These are phyloP conservation scores for Stachybotrys chlorohalonatus DNA, from an alignment of 2,329 filamentous ascomycete species.

Conservation along the genomic window DNA sequence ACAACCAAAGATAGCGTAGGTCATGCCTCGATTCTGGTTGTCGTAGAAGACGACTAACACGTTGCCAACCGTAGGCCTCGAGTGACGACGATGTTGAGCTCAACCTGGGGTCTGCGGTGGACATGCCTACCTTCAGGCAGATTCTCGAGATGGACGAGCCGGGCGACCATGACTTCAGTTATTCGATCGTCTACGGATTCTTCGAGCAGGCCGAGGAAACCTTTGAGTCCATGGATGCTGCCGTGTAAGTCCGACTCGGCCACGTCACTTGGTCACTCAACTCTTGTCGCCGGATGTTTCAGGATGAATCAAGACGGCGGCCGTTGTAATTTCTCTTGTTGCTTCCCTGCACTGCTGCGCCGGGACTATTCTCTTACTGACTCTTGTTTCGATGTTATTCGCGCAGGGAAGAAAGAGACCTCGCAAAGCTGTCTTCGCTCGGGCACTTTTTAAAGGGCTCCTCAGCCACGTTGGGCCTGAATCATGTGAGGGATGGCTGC, in stretches of 20 bases:
- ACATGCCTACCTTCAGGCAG: slow-evolving; percentile 75
- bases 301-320: background rate
- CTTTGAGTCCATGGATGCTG: slow-evolving; percentile 73
- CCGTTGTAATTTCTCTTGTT: background rate
- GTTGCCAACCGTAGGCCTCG: slow-evolving; percentile 23
- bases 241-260: slow-evolving; percentile 12
- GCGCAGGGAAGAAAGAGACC: slow-evolving; percentile 54
- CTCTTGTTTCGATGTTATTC: background rate
- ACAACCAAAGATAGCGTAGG: background rate
- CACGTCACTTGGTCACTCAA: background rate
- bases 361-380: background rate
- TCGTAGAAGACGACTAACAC: background rate
- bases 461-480: slow-evolving; percentile 84
- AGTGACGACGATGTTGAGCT: slow-evolving; percentile 39
- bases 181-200: slow-evolving; percentile 81
- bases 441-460: slow-evolving; percentile 98
- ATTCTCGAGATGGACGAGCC: slow-evolving; percentile 98
- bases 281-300: background rate
- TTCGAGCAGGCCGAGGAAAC: slow-evolving; percentile 85
- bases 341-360: background rate
- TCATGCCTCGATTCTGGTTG: background rate
- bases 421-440: slow-evolving; percentile 68
- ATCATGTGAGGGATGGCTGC: slow-evolving; percentile 84
- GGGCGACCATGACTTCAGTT: slow-evolving; percentile 77
- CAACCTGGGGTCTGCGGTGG: slow-evolving; percentile 66